Evolutionary conservation across 495 filamentous ascomycete genomes (phyloP).

Genomic region (Endocarpon pusillum): DNA sequence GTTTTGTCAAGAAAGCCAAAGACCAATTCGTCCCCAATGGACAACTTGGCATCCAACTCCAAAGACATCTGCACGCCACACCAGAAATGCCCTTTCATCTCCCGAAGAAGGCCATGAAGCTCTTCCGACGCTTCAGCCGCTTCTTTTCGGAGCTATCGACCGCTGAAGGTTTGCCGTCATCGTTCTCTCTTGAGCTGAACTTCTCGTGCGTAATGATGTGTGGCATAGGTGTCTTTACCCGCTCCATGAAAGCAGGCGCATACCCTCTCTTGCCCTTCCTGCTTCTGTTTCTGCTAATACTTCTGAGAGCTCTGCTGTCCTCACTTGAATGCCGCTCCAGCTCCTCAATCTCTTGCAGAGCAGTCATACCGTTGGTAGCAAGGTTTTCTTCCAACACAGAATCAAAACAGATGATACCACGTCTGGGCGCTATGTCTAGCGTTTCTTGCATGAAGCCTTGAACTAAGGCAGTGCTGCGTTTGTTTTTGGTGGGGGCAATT

Average conservation of each 20-base stretch:
- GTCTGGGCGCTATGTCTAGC: slow-evolving; percentile 40
- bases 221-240: not conserved
- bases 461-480: slow-evolving; percentile 61
- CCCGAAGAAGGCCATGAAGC: slow-evolving; percentile 7
- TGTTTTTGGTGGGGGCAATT: slow-evolving; percentile 62
- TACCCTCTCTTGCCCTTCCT: slow-evolving; percentile 18
- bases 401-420: slow-evolving; percentile 58
- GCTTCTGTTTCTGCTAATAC: slow-evolving; percentile 21
- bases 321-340: slow-evolving; percentile 27
- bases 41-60: too few relatives aligned
- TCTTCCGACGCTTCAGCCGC: slow-evolving; percentile 1
- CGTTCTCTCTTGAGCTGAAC: slow-evolving; percentile 1
- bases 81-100: slow-evolving; percentile 3
- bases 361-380: slow-evolving; percentile 50
- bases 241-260: slow-evolving; percentile 8
- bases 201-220: slow-evolving; percentile 1
- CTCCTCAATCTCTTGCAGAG: slow-evolving; percentile 49
- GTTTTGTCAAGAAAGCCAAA: too few relatives aligned
- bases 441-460: slow-evolving; percentile 49
- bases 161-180: not conserved
- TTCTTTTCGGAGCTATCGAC: not conserved
- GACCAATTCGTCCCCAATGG: too few relatives aligned
- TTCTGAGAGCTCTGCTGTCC: slow-evolving; percentile 17
- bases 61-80: too few relatives aligned
- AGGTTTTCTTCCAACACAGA: slow-evolving; percentile 50